Percentiles rank a stretch among this genome's conserved stretches.
phyloP scores from a whole-genome alignment of 2,329 filamentous ascomycete genomes.

The Diaporthe capsici region DNA sequence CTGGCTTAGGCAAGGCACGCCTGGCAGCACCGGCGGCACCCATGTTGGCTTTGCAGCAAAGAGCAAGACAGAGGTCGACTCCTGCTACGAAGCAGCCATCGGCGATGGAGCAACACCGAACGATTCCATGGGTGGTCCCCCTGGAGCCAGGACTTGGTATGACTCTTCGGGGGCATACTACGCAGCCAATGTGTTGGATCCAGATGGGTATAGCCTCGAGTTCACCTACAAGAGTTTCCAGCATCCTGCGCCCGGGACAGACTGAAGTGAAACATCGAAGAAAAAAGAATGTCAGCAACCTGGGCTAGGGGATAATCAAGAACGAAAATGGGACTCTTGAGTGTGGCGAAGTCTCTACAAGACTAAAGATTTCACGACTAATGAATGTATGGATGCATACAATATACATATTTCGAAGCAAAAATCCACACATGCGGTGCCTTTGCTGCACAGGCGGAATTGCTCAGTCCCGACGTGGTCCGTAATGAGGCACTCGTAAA shows the following conservation, averaged over 20 bases:
- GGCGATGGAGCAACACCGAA: background rate
- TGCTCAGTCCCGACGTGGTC: background rate
- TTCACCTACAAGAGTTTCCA: conserved; percentile 13
- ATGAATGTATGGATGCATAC: background rate
- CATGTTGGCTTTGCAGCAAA: conserved; percentile 18
- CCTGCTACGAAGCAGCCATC: conserved; percentile 7
- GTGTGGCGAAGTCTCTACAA: too few relatives aligned
- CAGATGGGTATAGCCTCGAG: background rate
- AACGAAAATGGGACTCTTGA: background rate
- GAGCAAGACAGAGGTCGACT: background rate
- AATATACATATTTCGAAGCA: background rate
- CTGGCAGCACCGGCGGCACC: background rate
- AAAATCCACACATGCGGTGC: background rate
- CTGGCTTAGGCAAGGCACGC: background rate
- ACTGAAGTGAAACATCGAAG: background rate
- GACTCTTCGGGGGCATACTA: background rate
- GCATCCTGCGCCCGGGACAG: conserved; percentile 11
- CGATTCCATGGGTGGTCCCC: background rate
- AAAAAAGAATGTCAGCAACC: too few relatives aligned
- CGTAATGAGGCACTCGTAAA: background rate
- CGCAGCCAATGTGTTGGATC: conserved; percentile 3
- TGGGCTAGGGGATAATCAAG: background rate
- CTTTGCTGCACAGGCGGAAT: background rate
- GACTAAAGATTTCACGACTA: too few relatives aligned
- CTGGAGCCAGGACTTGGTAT: background rate